Evolutionary conservation across 768 basidiomycete species (phyloP), one percentile per base, ranked within the genome.

Genomic region (Boletales sp.): DNA sequence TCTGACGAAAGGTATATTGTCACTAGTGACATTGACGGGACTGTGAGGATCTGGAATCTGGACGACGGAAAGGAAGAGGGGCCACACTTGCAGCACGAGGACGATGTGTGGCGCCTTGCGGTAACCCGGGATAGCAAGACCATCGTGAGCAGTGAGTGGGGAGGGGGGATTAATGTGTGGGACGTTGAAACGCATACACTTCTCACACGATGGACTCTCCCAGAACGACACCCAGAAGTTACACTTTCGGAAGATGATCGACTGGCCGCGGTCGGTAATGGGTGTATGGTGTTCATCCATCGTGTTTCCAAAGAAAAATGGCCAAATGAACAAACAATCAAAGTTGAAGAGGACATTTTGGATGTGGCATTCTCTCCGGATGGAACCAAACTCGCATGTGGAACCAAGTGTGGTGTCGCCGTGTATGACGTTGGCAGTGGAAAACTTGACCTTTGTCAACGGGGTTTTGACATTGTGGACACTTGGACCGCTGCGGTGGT

Each of bases 361-460:
- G 44, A 18, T 21, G 9, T 55, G 45, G 24, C 7, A 12, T 50
- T 55, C 45, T 54, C 55, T 10, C 45, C 45, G 0, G 8, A 40
- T 2, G 40, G 56, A 0, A 2, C 15, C 32, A 53, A 48, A 38
- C 46, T 58, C 8, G 48, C 46, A 1, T 47, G 42, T 34, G 40
- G 0, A 1, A 2, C 2, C 4, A n/a, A n/a, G n/a, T 6, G 3
- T 5, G 5, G 24, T 24, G 14, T 11, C 2, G 38, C 46, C 2
- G 8, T 60, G 1, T 57, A 47, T 8, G 54, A 51, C 12, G 30
- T 53, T 10, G 21, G 42, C 1, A 27, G 4, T 19, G 35, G 50
- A 1, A 1, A 1, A 13, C 44, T 36, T 8, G 1, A 46, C 43
- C 15, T 51, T 9, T 17, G 41, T 37, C 47, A 32, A 0, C 7